Percentiles rank a stretch among this genome's conserved stretches.
Conservation (phyloP, 2,329 filamentous ascomycete species). For the Plenodomus biglobosus region DNA sequence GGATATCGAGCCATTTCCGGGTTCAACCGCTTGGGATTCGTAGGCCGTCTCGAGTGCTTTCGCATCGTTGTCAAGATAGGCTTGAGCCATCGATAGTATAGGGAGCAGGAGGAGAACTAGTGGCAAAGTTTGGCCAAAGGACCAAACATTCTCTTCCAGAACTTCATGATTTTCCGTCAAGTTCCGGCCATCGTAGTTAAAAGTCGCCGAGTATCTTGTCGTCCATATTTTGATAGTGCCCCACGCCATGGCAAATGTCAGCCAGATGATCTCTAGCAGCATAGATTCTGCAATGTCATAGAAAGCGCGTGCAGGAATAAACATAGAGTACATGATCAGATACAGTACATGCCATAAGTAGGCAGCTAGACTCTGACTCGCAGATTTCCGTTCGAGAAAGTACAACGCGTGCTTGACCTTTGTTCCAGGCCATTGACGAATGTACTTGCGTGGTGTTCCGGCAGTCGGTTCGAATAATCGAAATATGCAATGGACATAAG, state of each 20-base stretch:
- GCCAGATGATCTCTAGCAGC: conserved; percentile 29
- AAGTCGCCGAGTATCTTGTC: conserved; percentile 13
- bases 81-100: conserved; percentile 24
- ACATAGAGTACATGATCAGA: conserved; percentile 12
- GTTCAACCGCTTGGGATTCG: neutral
- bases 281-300: conserved; percentile 25
- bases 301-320: conserved; percentile 10
- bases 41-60: conserved; percentile 3
- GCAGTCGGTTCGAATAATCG: conserved; percentile 21
- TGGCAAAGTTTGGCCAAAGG: conserved; percentile 31
- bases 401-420: conserved; percentile 14
- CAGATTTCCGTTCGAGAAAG: conserved; percentile 10
- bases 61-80: conserved; percentile 29
- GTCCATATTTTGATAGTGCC: conserved; percentile 28
- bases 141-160: conserved; percentile 24
- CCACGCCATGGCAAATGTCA: conserved; percentile 29
- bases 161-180: conserved; percentile 11
- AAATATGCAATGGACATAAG: conserved; percentile 23
- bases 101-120: conserved; percentile 27
- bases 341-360: conserved; percentile 11
- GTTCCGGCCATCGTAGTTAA: conserved; percentile 10
- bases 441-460: conserved; percentile 12
- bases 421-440: conserved; percentile 16
- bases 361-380: conserved; percentile 2
- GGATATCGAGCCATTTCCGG: neutral